Conservation (phyloP, 208 protist genomes). For the Trypanosoma rangeli region DNA sequence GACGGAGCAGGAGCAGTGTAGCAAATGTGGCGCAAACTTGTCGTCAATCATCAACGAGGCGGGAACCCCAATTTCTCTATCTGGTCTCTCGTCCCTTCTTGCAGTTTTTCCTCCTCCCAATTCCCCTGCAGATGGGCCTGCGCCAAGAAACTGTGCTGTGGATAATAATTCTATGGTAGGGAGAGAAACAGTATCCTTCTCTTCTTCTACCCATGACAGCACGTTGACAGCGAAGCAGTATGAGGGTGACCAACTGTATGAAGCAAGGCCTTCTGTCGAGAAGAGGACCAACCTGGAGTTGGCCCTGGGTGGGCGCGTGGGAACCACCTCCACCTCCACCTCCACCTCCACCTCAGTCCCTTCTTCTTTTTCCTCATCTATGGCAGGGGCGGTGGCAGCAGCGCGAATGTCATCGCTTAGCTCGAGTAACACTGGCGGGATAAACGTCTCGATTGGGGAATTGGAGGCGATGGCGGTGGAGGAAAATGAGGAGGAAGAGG, state of each 20-base stretch:
- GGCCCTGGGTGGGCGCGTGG: not conserved
- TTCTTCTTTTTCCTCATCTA: not conserved
- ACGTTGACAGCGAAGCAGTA: not conserved
- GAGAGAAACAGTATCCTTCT: not conserved
- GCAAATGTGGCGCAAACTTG: slow-evolving; percentile 48
- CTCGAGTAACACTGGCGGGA: not conserved
- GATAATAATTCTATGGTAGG: not conserved
- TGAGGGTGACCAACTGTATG: not conserved
- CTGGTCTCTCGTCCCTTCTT: slow-evolving; percentile 2
- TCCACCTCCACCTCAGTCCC: not conserved
- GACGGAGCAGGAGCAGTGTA: slow-evolving; percentile 55
- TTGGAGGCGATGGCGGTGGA: slow-evolving; percentile 1
- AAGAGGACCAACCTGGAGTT: not conserved
- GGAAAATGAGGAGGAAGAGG: not conserved
- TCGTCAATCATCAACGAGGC: slow-evolving; percentile 37
- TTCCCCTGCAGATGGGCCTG: not conserved
- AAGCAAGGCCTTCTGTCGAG: not conserved
- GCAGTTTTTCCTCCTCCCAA: not conserved
- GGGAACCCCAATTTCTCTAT: slow-evolving; percentile 25
- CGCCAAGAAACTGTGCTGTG: not conserved
- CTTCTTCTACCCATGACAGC: not conserved
- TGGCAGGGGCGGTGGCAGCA: not conserved
- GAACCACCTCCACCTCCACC: not conserved
- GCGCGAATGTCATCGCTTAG: not conserved
- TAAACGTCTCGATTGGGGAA: not conserved